Evolutionary conservation across 1,284 basidiomycete genomes (phyloP).

Genomic region (Microbotryum violaceum): DNA sequence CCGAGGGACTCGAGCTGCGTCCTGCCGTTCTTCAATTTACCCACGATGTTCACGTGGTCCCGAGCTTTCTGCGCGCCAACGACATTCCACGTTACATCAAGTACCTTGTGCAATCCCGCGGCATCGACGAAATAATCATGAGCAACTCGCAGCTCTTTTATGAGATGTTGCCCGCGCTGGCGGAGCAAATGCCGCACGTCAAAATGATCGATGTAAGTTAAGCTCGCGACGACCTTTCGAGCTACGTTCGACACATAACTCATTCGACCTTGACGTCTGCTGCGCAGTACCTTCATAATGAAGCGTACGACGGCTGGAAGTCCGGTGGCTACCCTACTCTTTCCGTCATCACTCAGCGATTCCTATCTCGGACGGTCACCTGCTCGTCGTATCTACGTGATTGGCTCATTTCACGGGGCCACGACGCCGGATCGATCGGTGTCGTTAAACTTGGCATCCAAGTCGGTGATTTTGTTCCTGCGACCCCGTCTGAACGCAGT

Average conservation of each 20-base stretch:
- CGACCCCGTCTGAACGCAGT: slow-evolving; percentile 4
- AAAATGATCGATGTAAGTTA: slow-evolving; percentile 20
- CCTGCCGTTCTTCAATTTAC: slow-evolving; percentile 23
- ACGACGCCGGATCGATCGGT: slow-evolving; percentile 12
- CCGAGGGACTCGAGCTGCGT: slow-evolving; percentile 20
- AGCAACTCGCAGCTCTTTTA: slow-evolving; percentile 22
- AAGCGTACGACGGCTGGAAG: slow-evolving; percentile 24
- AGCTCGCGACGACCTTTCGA: background rate
- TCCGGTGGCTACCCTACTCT: slow-evolving; percentile 21
- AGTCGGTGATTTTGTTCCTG: slow-evolving; percentile 7
- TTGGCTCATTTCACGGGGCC: slow-evolving; percentile 24
- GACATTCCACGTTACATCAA: slow-evolving; percentile 24
- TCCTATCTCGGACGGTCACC: slow-evolving; percentile 24
- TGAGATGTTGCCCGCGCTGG: slow-evolving; percentile 24
- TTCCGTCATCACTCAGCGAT: slow-evolving; percentile 21
- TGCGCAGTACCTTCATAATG: slow-evolving; percentile 22
- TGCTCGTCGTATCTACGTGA: slow-evolving; percentile 23
- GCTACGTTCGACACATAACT: background rate
- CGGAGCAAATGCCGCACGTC: slow-evolving; percentile 19
- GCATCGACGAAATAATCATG: slow-evolving; percentile 12
- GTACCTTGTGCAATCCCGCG: slow-evolving; percentile 17
- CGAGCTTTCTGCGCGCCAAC: slow-evolving; percentile 17
- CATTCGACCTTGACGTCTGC: background rate
- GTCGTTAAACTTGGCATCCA: slow-evolving; percentile 28
- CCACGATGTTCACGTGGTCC: slow-evolving; percentile 24